phyloP scores from a whole-genome alignment of 164 flowering plant genomes.

The Stephania yunnanensis region DNA sequence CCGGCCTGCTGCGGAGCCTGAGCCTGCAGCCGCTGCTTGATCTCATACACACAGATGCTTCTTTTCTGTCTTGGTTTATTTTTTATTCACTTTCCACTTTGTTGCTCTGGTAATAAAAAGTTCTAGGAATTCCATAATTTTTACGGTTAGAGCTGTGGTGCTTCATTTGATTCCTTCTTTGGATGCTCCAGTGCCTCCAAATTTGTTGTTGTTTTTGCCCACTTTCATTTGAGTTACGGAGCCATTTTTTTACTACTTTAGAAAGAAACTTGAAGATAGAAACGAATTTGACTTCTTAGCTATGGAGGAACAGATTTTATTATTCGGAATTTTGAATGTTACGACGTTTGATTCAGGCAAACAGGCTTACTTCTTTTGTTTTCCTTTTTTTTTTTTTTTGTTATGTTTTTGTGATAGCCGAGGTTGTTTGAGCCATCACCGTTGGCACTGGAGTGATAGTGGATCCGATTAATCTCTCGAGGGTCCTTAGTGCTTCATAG shows the following conservation, averaged over 20 bases:
- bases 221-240: not conserved
- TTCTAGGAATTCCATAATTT: not conserved
- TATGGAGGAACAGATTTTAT: not conserved
- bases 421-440: no score
- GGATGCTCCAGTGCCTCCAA: not conserved
- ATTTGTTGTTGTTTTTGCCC: not conserved
- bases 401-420: no score
- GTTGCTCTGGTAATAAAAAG: not conserved
- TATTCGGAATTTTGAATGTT: not conserved
- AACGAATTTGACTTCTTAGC: not conserved
- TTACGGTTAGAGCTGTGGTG: not conserved
- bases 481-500: no score
- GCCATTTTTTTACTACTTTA: not conserved
- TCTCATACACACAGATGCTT: slow-evolving; percentile 5
- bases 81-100: slow-evolving; percentile 4
- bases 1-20: slow-evolving; percentile 30
- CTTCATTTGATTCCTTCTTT: not conserved
- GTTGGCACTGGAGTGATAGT: no score
- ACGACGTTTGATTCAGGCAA: no score
- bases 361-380: no score
- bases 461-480: no score
- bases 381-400: no score
- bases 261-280: no score
- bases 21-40: slow-evolving; percentile 33
- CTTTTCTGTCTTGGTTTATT: not conserved